phyloP scores from a whole-genome alignment of 805 yeast species.

The Ogataea henricii region DNA sequence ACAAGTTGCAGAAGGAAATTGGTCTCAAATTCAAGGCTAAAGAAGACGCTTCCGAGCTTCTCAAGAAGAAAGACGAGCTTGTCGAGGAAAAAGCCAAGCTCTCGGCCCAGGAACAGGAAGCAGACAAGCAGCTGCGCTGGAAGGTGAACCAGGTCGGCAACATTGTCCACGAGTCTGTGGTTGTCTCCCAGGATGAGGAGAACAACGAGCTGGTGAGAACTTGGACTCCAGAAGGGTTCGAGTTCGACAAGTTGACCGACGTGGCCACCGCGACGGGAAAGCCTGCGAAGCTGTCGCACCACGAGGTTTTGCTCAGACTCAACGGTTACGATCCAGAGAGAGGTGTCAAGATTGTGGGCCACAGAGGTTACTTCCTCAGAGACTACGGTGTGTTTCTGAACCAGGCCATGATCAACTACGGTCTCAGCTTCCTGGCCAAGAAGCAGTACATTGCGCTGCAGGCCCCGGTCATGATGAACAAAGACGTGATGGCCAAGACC shows the following conservation, averaged over 20 bases:
- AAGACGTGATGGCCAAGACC: conserved; percentile 98
- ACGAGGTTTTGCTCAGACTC: conserved; percentile 88
- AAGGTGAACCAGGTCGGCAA: conserved; percentile 93
- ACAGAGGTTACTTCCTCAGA: conserved; percentile 96
- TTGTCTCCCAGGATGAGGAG: conserved; percentile 83
- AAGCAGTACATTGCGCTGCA: conserved; percentile 87
- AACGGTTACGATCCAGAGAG: conserved; percentile 99
- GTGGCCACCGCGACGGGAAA: conserved; percentile 77
- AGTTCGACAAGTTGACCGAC: conserved; percentile 54
- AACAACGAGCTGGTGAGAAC: conserved; percentile 84
- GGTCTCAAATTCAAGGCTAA: conserved; percentile 91
- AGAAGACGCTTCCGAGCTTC: conserved; percentile 86
- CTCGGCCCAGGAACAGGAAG: conserved; percentile 69
- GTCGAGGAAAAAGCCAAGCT: conserved; percentile 69
- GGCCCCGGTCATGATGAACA: conserved; percentile 99
- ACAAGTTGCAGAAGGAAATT: conserved; percentile 89
- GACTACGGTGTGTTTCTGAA: conserved; percentile 95
- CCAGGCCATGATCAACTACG: conserved; percentile 97
- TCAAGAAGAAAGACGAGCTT: conserved; percentile 77
- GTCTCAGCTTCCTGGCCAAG: conserved; percentile 73
- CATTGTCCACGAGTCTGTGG: conserved; percentile 90
- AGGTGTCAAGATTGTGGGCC: conserved; percentile 96
- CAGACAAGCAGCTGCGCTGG: conserved; percentile 69
- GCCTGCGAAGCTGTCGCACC: conserved; percentile 85
- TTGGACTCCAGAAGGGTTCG: conserved; percentile 76